Conservation (phyloP, 2,329 filamentous ascomycete species). For the Ceratocystis huliohia region DNA sequence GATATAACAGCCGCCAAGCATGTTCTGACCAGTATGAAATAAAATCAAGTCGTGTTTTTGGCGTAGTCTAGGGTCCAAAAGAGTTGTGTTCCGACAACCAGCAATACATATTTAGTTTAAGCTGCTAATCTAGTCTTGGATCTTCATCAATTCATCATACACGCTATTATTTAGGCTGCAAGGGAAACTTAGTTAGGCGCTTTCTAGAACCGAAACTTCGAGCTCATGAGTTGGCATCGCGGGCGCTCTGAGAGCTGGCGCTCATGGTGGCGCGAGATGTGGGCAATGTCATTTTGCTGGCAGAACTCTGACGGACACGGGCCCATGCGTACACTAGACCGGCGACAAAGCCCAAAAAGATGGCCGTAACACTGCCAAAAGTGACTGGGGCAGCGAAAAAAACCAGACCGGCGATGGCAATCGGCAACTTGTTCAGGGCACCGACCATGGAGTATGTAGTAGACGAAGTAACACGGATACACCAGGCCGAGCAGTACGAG, state of each 20-base stretch:
- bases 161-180: not conserved
- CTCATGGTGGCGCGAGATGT: constrained; percentile 60
- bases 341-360: constrained; percentile 79
- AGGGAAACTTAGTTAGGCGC: not conserved
- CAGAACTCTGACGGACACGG: constrained; percentile 66
- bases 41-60: not conserved
- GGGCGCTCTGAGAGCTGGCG: constrained; percentile 80
- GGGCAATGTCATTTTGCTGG: constrained; percentile 53
- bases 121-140: constrained; percentile 1
- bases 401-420: constrained; percentile 79
- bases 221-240: constrained; percentile 55
- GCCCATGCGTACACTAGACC: constrained; percentile 82
- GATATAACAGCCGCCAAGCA: no score
- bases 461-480: constrained; percentile 89
- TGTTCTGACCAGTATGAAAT: not conserved
- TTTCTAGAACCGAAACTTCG: not conserved
- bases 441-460: constrained; percentile 99
- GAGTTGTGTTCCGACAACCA: not conserved
- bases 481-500: constrained; percentile 99
- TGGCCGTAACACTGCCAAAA: constrained; percentile 80
- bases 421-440: constrained; percentile 92
- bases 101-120: not conserved
- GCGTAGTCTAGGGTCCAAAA: not conserved
- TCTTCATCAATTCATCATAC: constrained; percentile 8
- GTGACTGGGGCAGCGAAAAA: constrained; percentile 95